Percentiles rank a stretch among this genome's conserved stretches.
phyloP scores from a whole-genome alignment of 2,329 filamentous ascomycete genomes.

The Colletotrichum sp. region DNA sequence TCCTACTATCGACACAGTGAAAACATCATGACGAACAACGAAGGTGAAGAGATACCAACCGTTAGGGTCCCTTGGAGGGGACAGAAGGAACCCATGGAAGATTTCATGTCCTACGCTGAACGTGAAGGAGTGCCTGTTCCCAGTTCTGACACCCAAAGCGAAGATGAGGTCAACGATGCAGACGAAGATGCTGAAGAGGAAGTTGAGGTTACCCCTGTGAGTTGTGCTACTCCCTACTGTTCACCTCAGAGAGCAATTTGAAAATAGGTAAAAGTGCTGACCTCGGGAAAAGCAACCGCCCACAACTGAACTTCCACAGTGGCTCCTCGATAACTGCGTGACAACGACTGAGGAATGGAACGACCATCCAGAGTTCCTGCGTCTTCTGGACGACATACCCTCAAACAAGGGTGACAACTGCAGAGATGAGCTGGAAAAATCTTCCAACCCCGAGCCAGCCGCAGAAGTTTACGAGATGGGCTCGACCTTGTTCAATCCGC shows the following conservation, averaged over 20 bases:
- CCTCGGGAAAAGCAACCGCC: not conserved
- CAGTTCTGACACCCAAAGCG: rapidly evolving
- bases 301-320: not conserved
- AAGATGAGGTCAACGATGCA: not conserved
- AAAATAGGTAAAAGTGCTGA: not conserved
- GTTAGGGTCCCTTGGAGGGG: not conserved
- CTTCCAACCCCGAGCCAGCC: not conserved
- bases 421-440: not conserved
- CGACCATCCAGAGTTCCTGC: not conserved
- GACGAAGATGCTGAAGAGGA: not conserved
- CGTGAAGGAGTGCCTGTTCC: not conserved
- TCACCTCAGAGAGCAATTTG: not conserved
- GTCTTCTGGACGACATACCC: not conserved
- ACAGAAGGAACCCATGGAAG: not conserved
- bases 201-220: not conserved
- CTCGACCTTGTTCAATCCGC: not conserved
- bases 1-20: not conserved
- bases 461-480: not conserved
- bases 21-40: not conserved
- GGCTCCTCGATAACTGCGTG: not conserved
- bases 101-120: not conserved
- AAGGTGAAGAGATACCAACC: not conserved
- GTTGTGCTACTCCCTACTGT: not conserved
- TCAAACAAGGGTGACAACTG: not conserved
- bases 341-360: not conserved